Evolutionary conservation across 1,284 basidiomycete species (phyloP).

Genomic region (Microbotryum silenes-acaulis): DNA sequence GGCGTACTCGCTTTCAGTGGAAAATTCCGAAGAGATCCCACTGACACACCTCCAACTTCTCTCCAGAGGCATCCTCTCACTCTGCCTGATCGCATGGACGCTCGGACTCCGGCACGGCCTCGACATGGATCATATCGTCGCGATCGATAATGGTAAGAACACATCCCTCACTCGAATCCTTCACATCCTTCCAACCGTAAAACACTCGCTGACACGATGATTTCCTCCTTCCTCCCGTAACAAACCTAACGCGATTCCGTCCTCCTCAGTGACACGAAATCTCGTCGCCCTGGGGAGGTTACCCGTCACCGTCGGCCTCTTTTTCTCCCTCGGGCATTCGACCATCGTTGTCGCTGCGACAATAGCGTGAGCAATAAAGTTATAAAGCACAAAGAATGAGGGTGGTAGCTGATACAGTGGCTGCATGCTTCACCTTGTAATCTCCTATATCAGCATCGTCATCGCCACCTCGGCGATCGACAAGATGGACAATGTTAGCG

Average conservation of each 20-base stretch:
- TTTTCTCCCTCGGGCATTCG: slow-evolving; percentile 43
- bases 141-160: slow-evolving; percentile 25
- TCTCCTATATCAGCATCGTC: slow-evolving; percentile 9
- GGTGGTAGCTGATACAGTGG: too few relatives aligned
- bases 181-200: neutral
- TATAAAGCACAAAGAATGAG: neutral
- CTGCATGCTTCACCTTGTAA: neutral
- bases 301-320: slow-evolving; percentile 41
- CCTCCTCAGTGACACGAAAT: slow-evolving; percentile 22
- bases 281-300: slow-evolving; percentile 29
- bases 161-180: neutral
- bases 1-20: too few relatives aligned
- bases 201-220: neutral
- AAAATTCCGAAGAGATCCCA: neutral
- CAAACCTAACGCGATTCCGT: too few relatives aligned
- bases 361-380: slow-evolving; percentile 29
- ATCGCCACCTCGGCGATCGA: slow-evolving; percentile 34
- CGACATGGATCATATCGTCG: slow-evolving; percentile 33
- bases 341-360: slow-evolving; percentile 41
- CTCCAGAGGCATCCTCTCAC: slow-evolving; percentile 31
- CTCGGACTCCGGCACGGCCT: slow-evolving; percentile 42
- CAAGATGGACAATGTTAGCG: slow-evolving; percentile 36
- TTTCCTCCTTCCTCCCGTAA: neutral
- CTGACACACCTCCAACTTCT: slow-evolving; percentile 3
- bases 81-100: slow-evolving; percentile 42